Conservation (phyloP, 2,329 filamentous ascomycete genomes). For the Verticillium klebahnii region DNA sequence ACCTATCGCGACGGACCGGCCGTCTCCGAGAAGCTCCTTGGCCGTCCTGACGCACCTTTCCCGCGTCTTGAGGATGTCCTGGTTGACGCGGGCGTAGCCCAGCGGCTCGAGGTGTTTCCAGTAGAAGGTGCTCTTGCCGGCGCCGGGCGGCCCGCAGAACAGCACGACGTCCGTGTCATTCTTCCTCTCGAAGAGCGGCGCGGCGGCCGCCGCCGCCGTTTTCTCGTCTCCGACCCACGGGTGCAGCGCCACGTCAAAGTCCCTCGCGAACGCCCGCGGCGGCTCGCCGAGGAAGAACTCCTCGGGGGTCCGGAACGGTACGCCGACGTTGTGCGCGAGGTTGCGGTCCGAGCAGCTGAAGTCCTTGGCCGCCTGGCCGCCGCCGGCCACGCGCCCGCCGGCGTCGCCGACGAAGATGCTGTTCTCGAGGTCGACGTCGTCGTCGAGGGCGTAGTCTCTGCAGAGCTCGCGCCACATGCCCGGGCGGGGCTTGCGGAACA, state of each 20-base stretch:
- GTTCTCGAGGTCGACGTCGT: conserved; percentile 59
- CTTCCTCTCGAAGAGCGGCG: conserved; percentile 51
- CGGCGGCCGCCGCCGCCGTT: conserved; percentile 17
- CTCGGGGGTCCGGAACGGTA: conserved; percentile 81
- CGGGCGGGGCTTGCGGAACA: conserved; percentile 77
- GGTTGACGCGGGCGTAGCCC: conserved; percentile 82
- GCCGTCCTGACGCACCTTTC: conserved; percentile 71
- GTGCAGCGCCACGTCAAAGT: conserved; percentile 66
- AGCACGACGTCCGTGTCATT: conserved; percentile 71
- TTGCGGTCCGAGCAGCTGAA: conserved; percentile 69
- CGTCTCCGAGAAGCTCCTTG: conserved; percentile 56
- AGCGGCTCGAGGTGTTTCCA: conserved; percentile 72
- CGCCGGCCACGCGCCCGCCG: conserved; percentile 50
- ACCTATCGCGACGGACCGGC: conserved; percentile 74
- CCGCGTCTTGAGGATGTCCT: conserved; percentile 76
- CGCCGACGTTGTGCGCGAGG: conserved; percentile 78
- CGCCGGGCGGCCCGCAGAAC: conserved; percentile 82
- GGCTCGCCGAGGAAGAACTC: conserved; percentile 77
- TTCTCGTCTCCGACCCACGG: conserved; percentile 30
- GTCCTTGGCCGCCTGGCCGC: conserved; percentile 55
- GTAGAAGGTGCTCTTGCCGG: conserved; percentile 91
- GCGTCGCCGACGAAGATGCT: conserved; percentile 93
- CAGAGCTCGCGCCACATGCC: conserved; percentile 78
- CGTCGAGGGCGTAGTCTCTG: conserved; percentile 54
- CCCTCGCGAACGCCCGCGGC: conserved; percentile 59